phyloP scores from a whole-genome alignment of 1,139 yeast genomes.

The Geotrichum carabidarum region DNA sequence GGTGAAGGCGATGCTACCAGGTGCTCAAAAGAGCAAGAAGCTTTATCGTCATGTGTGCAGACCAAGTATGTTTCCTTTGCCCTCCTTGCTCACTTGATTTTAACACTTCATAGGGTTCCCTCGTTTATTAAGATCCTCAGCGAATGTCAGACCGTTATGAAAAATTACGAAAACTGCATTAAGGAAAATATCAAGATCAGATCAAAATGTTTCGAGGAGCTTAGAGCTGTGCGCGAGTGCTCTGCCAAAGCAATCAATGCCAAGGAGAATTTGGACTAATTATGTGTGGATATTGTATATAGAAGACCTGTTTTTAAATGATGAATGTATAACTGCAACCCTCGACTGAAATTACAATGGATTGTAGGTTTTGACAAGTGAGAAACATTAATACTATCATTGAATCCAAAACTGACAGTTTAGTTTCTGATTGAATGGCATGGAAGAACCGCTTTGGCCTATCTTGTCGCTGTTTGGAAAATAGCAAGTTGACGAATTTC shows the following conservation, averaged over 20 bases:
- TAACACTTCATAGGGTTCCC: conserved; percentile 43
- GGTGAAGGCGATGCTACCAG: conserved; percentile 45
- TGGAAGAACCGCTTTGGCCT: too few relatives aligned
- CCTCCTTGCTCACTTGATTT: not conserved
- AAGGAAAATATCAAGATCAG: conserved; percentile 39
- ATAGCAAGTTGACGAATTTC: too few relatives aligned
- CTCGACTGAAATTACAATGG: too few relatives aligned
- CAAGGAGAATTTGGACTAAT: conserved; percentile 20
- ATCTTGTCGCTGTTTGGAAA: too few relatives aligned
- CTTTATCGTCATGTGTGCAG: conserved; percentile 54
- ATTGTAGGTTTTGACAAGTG: too few relatives aligned
- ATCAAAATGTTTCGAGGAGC: conserved; percentile 41
- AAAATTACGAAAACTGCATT: conserved; percentile 59
- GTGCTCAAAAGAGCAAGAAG: conserved; percentile 50
- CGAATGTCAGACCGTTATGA: conserved; percentile 51
- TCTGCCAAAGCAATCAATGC: conserved; percentile 34
- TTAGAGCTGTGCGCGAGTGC: conserved; percentile 39
- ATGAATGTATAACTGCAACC: too few relatives aligned
- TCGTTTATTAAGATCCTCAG: conserved; percentile 58
- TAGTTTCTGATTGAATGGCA: too few relatives aligned
- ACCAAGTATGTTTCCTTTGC: conserved; percentile 31
- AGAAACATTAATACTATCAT: too few relatives aligned
- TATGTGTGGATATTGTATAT: not conserved
- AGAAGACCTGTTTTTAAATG: not conserved
- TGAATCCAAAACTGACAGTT: too few relatives aligned